Conservation (phyloP, 2,329 filamentous ascomycete species). For the Thelonectria olida region DNA sequence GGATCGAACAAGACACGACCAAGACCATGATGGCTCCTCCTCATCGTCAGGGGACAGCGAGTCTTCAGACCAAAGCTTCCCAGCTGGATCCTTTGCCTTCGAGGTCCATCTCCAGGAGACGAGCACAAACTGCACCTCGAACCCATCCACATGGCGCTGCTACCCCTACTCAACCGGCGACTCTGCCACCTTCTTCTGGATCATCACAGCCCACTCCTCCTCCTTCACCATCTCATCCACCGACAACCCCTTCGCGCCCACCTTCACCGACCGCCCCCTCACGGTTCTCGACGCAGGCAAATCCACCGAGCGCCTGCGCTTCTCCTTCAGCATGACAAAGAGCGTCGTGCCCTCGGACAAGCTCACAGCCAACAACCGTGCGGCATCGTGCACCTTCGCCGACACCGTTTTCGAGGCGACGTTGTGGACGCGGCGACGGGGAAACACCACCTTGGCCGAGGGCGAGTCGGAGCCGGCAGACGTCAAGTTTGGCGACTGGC, state of each 20-base stretch:
- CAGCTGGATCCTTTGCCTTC: constrained; percentile 70
- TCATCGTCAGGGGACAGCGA: constrained; percentile 6
- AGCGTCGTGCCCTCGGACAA: constrained; percentile 58
- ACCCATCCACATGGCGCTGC: constrained; percentile 69
- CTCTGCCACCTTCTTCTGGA: constrained; percentile 68
- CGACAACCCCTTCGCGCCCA: constrained; percentile 63
- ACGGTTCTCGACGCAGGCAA: constrained; percentile 57
- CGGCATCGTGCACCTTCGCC: constrained; percentile 67
- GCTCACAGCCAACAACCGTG: constrained; percentile 53
- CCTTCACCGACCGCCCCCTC: constrained; percentile 63
- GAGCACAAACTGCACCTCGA: constrained; percentile 65
- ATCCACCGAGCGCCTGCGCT: constrained; percentile 64
- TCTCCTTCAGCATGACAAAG: constrained; percentile 63
- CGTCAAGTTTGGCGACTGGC: constrained; percentile 57
- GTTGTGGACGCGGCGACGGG: constrained; percentile 64
- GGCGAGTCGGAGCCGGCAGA: constrained; percentile 22
- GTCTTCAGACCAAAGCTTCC: constrained; percentile 54
- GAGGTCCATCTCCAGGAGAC: constrained; percentile 64
- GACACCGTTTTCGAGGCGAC: constrained; percentile 64
- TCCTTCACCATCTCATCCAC: constrained; percentile 64
- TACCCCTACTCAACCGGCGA: constrained; percentile 59
- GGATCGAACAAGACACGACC: background rate
- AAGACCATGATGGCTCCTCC: background rate
- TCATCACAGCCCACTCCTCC: constrained; percentile 55
- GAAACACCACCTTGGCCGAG: constrained; percentile 27